Percentiles rank a stretch among this genome's conserved stretches.
phyloP scores from a whole-genome alignment of 2,329 filamentous ascomycete genomes.

The Fusarium lateritium region DNA sequence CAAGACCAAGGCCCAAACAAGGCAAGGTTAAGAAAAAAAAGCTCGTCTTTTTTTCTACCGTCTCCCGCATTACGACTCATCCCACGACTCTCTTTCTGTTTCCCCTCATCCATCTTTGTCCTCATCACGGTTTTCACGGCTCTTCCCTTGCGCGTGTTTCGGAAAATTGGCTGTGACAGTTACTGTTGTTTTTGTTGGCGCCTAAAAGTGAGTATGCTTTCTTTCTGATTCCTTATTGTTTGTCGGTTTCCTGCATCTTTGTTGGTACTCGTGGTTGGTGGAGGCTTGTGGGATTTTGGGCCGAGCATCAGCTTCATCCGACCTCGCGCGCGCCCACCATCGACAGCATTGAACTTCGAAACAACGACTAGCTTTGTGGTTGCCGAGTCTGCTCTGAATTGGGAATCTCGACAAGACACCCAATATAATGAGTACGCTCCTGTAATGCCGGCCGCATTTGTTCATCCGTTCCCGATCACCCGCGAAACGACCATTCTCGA shows the following conservation, averaged over 20 bases:
- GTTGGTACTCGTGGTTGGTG: constrained; percentile 38
- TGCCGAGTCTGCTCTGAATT: constrained; percentile 2
- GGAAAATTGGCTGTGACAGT: constrained; percentile 60
- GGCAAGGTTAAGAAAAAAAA: constrained; percentile 55
- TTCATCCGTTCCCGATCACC: constrained; percentile 14
- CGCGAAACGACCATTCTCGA: constrained; percentile 22
- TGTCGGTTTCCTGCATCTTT: constrained; percentile 41
- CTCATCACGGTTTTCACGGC: constrained; percentile 59
- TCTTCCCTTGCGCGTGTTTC: constrained; percentile 65
- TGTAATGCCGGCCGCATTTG: constrained; percentile 2
- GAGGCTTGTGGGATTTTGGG: constrained; percentile 36
- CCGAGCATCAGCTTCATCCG: constrained; percentile 29
- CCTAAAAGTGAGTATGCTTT: constrained; percentile 66
- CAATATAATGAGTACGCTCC: neutral
- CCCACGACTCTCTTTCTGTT: constrained; percentile 54
- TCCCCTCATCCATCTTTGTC: constrained; percentile 53
- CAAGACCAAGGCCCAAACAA: constrained; percentile 52
- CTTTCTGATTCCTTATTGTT: constrained; percentile 31
- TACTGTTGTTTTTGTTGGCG: constrained; percentile 66
- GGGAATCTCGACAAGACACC: neutral
- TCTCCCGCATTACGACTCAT: constrained; percentile 53
- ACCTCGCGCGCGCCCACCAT: constrained; percentile 23
- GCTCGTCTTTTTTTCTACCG: constrained; percentile 53
- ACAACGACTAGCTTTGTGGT: neutral
- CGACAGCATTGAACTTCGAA: constrained; percentile 14